Base-by-base conservation (phyloP, 306 rosid genomes). In the Rosa rugosa region DNA sequence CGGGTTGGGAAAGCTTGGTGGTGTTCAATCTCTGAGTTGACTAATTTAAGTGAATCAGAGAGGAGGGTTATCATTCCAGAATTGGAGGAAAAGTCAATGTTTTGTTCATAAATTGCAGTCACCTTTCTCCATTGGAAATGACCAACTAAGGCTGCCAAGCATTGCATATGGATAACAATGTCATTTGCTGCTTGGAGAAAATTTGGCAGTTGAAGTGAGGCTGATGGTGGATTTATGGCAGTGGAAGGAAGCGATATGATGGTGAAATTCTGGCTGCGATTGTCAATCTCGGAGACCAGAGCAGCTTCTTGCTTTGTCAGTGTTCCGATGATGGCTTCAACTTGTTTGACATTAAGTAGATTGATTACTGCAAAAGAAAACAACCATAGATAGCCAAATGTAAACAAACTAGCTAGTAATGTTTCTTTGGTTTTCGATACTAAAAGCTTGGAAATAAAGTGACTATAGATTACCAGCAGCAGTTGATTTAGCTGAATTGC, bases 71-170 rank as follows among this genome's bases (percentile, higher is more conserved):
- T 53, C 27, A 82, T 40, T 3, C 75, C 56, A 11, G 79, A 78
- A 79, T 78, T 66, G 49, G 71, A 51, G 36, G 83, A 62, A 73
- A 86, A 74, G 1, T 36, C 77, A 8, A 38, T 78, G n/a, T 57
- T 77, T 46, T 72, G 73, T 75, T 88, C 86, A 47, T 87, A 83
- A 79, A 88, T 72, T 6, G 80, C 41, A 4, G 87, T 80, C 51
- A 92, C 94, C 75, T 88, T 84, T 75, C 17, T 81, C 90, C 91
- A 92, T 27, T 54, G 59, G 71, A 83, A 90, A 75, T 76, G 75
- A 22, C 81, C 89, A 16, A 90, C 88, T 71, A 90, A 60, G 69
- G 88, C 87, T 34, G 87, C 86, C 34, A 92, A 64, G 80, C 94
- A 92, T 51, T 85, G 77, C 71, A 80, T 78, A 71, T 77, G 86